These are phyloP conservation scores for Phytopythium litorale DNA, from an alignment of 352 stramenopile genomes.

Conservation along the genomic window DNA sequence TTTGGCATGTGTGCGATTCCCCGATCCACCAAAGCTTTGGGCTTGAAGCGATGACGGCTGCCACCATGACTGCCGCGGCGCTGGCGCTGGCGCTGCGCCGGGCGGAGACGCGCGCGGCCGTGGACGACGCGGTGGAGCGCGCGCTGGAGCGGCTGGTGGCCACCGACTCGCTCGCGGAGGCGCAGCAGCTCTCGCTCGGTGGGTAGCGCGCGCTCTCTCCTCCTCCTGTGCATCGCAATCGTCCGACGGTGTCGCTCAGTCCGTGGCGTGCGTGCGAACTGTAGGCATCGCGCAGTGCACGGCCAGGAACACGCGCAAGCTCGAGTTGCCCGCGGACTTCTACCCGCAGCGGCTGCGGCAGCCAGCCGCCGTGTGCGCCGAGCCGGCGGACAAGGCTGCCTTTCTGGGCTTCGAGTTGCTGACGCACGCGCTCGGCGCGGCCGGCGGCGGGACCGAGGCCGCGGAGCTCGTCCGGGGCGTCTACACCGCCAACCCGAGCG, in stretches of 20 bases:
- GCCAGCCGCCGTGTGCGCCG: slow-evolving; percentile 34
- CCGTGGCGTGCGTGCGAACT: too few relatives aligned
- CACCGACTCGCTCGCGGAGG: slow-evolving; percentile 14
- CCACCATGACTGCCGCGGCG: slow-evolving; percentile 2
- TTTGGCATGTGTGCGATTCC: too few relatives aligned
- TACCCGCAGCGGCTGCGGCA: slow-evolving; percentile 22
- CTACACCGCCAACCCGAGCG: slow-evolving; percentile 33
- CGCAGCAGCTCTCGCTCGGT: slow-evolving; percentile 30
- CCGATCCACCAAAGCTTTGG: neutral
- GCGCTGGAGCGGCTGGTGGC: slow-evolving; percentile 21
- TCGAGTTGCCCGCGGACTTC: neutral
- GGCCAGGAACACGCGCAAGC: neutral
- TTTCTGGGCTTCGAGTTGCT: slow-evolving; percentile 43
- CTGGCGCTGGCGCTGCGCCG: slow-evolving; percentile 23
- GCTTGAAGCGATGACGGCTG: neutral
- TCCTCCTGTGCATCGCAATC: neutral
- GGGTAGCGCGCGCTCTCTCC: neutral
- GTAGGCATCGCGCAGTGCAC: neutral
- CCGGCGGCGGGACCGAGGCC: slow-evolving; percentile 4
- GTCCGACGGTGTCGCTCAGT: too few relatives aligned
- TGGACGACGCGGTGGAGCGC: slow-evolving; percentile 12
- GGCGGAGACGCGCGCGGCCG: slow-evolving; percentile 7
- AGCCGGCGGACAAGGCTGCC: slow-evolving; percentile 44
- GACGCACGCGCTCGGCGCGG: slow-evolving; percentile 16
- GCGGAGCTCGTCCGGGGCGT: slow-evolving; percentile 24